These are phyloP conservation scores for Carex littledalei DNA, from an alignment of 176 grass and related monocot species.

Conservation along the genomic window DNA sequence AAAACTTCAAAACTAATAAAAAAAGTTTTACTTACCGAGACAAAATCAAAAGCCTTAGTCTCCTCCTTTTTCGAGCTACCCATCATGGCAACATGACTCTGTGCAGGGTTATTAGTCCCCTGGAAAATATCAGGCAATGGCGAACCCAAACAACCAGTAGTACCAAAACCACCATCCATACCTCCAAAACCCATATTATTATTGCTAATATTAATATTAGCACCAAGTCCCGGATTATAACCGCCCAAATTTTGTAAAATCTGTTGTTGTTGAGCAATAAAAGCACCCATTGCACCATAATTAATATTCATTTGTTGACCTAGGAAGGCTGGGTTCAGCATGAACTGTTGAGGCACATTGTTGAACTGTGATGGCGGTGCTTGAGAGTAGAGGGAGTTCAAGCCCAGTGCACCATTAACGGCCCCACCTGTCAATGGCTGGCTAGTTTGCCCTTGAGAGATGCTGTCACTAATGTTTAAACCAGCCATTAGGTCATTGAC, in stretches of 20 bases:
- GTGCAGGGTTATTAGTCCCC: slow-evolving; percentile 53
- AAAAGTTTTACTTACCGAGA: slow-evolving; percentile 53
- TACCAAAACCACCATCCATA: slow-evolving; percentile 10
- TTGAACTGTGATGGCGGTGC: slow-evolving; percentile 53
- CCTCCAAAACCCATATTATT: slow-evolving; percentile 29
- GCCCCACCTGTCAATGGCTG: slow-evolving; percentile 32
- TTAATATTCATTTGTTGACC: slow-evolving; percentile 82
- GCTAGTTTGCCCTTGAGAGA: slow-evolving; percentile 39
- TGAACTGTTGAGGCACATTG: slow-evolving; percentile 46
- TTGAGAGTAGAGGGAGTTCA: slow-evolving; percentile 52
- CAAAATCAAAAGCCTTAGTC: slow-evolving; percentile 98
- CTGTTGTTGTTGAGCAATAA: slow-evolving; percentile 90
- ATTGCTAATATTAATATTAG: slow-evolving; percentile 34
- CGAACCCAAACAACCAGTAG: slow-evolving; percentile 7
- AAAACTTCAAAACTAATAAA: not conserved
- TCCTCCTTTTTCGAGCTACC: slow-evolving; percentile 76
- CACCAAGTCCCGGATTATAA: slow-evolving; percentile 53
- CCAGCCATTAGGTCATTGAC: slow-evolving; percentile 69
- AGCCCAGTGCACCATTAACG: slow-evolving; percentile 44
- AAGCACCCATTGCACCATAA: slow-evolving; percentile 60
- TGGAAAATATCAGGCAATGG: slow-evolving; percentile 93
- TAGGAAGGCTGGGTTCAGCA: slow-evolving; percentile 70
- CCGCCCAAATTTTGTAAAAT: slow-evolving; percentile 74
- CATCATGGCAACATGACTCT: slow-evolving; percentile 50
- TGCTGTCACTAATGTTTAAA: slow-evolving; percentile 47